Evolutionary conservation across 2,329 filamentous ascomycete species (phyloP), one percentile per base, ranked within the genome.

Genomic region (Tolypocladium ovalisporum): DNA sequence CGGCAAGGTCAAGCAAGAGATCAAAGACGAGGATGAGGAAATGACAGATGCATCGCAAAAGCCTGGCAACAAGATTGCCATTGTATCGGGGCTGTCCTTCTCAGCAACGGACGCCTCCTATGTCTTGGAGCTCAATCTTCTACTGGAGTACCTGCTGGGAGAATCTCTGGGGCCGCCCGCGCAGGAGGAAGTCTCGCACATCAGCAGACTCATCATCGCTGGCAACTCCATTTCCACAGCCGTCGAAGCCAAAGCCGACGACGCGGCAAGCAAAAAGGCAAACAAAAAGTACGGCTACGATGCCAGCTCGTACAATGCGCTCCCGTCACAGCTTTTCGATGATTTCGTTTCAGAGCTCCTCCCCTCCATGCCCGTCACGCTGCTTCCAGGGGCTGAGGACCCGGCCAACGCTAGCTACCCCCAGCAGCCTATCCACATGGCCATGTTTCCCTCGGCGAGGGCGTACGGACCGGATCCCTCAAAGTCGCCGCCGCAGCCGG

Each of bases 231-330:
- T 97, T 54, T 93, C 89, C 1, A 82, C 95, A 24, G 70, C 72
- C 27, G 35, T 42, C 3, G 67, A 71, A 3, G 70, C 70, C n/a
- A 67, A 68, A 42, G 62, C 64, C 2, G 68, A 74, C 60, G 68
- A 78, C 59, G 63, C 66, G 0, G 62, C 65, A 52, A 73, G 79
- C 64, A 84, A 79, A 67, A 77, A 75, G 59, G 64, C 66, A 1
- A 60, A 79, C 54, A 96, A 90, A 71, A 96, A 95, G 69, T 97
- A 97, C 73, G 93, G 94, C 59, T 97, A 97, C 75, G 94, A 99
- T 71, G 85, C 89, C 58, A 86, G 87, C 56, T 74, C 88, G 0
- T 99, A 97, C 77, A 96, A 99, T 68, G 80, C 93, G 1, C 78
- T 88, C 1, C 94, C 94, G 0, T 91, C 90, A 3, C 84, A 88